phyloP scores from a whole-genome alignment of 768 basidiomycete genomes.

The Tephrocybe sp. region DNA sequence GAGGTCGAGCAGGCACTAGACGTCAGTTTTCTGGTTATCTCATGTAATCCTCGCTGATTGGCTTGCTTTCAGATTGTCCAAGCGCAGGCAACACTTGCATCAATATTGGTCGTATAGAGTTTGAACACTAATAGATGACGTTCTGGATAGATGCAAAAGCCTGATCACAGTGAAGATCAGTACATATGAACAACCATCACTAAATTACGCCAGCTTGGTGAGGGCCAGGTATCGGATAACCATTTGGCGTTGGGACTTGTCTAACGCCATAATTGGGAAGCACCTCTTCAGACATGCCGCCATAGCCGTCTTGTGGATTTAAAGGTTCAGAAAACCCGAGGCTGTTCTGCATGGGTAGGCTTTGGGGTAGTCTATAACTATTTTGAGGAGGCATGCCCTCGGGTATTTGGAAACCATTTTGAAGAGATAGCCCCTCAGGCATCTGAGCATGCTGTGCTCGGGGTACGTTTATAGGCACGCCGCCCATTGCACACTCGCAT shows the following conservation, averaged over 20 bases:
- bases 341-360: neutral
- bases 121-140: slow-evolving; percentile 20
- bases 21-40: slow-evolving; percentile 36
- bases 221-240: neutral
- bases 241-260: neutral
- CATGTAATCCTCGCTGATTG: neutral
- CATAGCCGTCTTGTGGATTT: neutral
- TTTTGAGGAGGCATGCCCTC: neutral
- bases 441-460: slow-evolving; percentile 8
- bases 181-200: neutral
- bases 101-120: slow-evolving; percentile 68
- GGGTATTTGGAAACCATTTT: neutral
- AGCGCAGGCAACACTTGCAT: slow-evolving; percentile 79
- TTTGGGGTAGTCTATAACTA: neutral
- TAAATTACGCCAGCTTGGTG: neutral
- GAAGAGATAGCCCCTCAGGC: neutral
- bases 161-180: neutral
- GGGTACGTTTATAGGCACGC: slow-evolving; percentile 20
- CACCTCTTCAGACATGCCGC: neutral
- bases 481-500: slow-evolving; percentile 74
- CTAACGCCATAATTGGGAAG: neutral
- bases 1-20: slow-evolving; percentile 93
- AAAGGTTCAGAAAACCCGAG: too few relatives aligned
- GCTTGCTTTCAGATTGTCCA: slow-evolving; percentile 61
- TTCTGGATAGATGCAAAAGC: neutral